phyloP scores from a whole-genome alignment of 441 rosid genomes.

The Populus hybrid region DNA sequence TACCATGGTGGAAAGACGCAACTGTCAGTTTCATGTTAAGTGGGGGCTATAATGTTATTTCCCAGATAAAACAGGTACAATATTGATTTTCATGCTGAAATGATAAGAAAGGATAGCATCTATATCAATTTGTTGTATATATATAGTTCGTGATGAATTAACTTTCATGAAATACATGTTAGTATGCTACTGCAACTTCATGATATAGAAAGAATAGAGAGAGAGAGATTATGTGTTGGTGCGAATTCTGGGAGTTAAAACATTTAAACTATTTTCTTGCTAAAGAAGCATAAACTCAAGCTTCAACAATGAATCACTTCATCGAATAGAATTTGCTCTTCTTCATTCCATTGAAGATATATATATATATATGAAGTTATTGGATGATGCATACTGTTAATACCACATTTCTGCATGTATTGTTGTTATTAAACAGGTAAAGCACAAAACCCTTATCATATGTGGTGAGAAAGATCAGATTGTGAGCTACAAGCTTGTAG shows the following conservation, averaged over 20 bases:
- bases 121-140: neutral
- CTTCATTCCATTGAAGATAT: neutral
- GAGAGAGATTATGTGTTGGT: no score
- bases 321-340: neutral
- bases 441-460: constrained; percentile 65
- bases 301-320: neutral
- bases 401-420: neutral
- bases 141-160: no score
- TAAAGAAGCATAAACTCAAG: no score
- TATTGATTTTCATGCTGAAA: neutral
- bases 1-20: constrained; percentile 87
- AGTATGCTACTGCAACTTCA: no score
- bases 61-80: constrained; percentile 58
- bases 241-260: no score
- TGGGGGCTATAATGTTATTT: constrained; percentile 70
- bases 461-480: constrained; percentile 88
- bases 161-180: no score
- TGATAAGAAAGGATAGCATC: neutral
- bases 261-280: neutral
- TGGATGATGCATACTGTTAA: constrained; percentile 3
- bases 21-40: constrained; percentile 66
- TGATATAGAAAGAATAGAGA: no score
- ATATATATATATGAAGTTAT: neutral
- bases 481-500: constrained; percentile 65
- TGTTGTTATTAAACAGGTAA: constrained; percentile 39